phyloP scores from a whole-genome alignment of 2,329 filamentous ascomycete species.

The Microdochium paspali region DNA sequence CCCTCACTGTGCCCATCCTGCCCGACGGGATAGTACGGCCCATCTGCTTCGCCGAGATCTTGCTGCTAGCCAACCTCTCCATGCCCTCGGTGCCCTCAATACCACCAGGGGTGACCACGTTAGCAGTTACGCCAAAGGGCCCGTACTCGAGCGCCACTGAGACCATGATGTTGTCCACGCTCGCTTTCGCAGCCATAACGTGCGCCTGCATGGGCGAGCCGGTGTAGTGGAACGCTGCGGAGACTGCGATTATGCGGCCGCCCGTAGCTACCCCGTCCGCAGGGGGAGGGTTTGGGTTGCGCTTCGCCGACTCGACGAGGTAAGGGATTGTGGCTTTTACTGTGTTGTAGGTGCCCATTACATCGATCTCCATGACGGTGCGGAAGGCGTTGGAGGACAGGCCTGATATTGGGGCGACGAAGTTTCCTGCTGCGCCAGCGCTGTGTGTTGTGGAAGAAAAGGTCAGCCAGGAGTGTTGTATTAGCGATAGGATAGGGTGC shows the following conservation, averaged over 20 bases:
- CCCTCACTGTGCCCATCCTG: slow-evolving; percentile 68
- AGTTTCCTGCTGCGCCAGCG: slow-evolving; percentile 92
- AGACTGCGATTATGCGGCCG: slow-evolving; percentile 82
- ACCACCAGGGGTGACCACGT: slow-evolving; percentile 80
- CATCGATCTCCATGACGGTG: slow-evolving; percentile 91
- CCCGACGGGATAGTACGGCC: slow-evolving; percentile 57
- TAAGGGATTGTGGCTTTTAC: slow-evolving; percentile 84
- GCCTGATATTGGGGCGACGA: slow-evolving; percentile 74
- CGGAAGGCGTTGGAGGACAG: slow-evolving; percentile 88
- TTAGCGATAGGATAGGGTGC: too few species aligned
- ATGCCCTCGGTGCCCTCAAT: slow-evolving; percentile 80
- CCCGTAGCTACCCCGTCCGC: slow-evolving; percentile 60
- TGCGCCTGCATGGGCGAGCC: slow-evolving; percentile 81
- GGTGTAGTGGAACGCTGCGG: slow-evolving; percentile 84
- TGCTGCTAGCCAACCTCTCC: slow-evolving; percentile 44
- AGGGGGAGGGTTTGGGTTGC: slow-evolving; percentile 47
- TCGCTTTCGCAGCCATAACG: slow-evolving; percentile 85
- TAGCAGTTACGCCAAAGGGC: slow-evolving; percentile 75
- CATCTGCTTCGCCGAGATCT: slow-evolving; percentile 21
- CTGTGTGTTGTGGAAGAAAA: slow-evolving; percentile 41
- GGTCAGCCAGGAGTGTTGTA: too few species aligned
- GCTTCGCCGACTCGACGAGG: slow-evolving; percentile 63
- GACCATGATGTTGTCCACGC: slow-evolving; percentile 74
- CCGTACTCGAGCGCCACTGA: slow-evolving; percentile 83
- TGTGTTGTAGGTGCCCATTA: slow-evolving; percentile 88